Conservation (phyloP, 1,139 yeast species). For the Lizanozyma gosingica region DNA sequence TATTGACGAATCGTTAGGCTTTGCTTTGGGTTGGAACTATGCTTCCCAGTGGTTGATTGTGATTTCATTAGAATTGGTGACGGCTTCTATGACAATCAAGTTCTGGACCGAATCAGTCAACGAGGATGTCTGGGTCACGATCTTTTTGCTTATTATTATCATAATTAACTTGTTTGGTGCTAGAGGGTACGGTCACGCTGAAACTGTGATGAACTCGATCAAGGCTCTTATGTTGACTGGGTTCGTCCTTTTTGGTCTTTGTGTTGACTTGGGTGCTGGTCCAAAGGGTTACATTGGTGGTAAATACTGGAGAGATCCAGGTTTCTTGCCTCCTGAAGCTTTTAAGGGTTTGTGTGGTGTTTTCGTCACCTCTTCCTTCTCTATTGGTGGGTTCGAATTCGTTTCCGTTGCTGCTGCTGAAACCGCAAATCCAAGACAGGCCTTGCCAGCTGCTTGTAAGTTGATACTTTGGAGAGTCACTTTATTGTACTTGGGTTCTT, state of each 20-base stretch:
- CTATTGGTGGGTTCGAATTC: conserved; percentile 34
- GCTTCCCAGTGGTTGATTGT: conserved; percentile 27
- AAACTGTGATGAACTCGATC: conserved; percentile 27
- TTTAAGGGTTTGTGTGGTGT: conserved; percentile 24
- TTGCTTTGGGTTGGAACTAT: conserved; percentile 31
- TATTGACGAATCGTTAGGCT: conserved; percentile 25
- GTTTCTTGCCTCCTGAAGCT: conserved; percentile 31
- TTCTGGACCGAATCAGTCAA: conserved; percentile 20
- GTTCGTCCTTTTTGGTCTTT: conserved; percentile 31
- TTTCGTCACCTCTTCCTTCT: conserved; percentile 18
- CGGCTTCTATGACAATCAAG: conserved; percentile 27
- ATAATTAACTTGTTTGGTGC: conserved; percentile 31
- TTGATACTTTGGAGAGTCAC: conserved; percentile 29
- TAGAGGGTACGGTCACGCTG: conserved; percentile 38
- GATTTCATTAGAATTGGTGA: conserved; percentile 28
- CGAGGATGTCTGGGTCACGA: conserved; percentile 32
- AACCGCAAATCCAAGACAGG: conserved; percentile 27
- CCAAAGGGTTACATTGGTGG: conserved; percentile 14
- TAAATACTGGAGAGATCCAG: conserved; percentile 23
- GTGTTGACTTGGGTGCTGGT: conserved; percentile 30
- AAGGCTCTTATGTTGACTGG: conserved; percentile 32
- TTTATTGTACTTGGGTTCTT: conserved; percentile 25
- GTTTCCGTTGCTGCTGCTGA: conserved; percentile 36
- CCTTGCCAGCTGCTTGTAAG: conserved; percentile 33
- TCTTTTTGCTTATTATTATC: conserved; percentile 27